Evolutionary conservation across 2,329 filamentous ascomycete genomes (phyloP).

Genomic region (Sclerotinia subarctica): DNA sequence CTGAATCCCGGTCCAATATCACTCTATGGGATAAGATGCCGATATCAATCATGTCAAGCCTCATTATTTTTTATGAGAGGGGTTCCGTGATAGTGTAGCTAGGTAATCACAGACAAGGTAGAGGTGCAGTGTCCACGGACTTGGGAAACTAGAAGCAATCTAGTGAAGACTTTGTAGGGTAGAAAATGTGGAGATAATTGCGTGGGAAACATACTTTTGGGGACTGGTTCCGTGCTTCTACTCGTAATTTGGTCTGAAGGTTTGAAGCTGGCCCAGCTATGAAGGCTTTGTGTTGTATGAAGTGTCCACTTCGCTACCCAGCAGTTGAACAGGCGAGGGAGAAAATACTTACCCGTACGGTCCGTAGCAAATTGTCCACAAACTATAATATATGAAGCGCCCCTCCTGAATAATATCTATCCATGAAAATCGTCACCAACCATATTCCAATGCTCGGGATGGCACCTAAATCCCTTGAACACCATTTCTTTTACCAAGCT

Average conservation of each 20-base stretch:
- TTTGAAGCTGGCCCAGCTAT: conserved; percentile 1
- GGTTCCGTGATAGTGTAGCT: background rate
- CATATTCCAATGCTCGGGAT: background rate
- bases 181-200: background rate
- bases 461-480: background rate
- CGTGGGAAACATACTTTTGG: background rate
- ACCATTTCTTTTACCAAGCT: background rate
- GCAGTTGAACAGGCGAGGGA: background rate
- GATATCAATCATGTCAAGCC: conserved; percentile 18
- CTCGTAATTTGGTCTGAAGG: background rate
- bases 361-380: background rate
- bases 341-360: background rate
- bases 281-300: background rate
- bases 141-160: conserved; percentile 1
- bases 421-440: conserved; percentile 3
- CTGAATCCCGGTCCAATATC: conserved; percentile 20
- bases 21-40: conserved; percentile 21
- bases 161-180: background rate
- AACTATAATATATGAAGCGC: conserved; percentile 5
- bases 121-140: conserved; percentile 4
- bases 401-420: background rate
- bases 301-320: background rate
- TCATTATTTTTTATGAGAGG: background rate
- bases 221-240: conserved; percentile 7
- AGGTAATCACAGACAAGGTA: conserved; percentile 5